A percentile compares a stretch with the other conserved stretches of the same genome.
phyloP scores from a whole-genome alignment of 345 rosid species.

The Brassica nigra region DNA sequence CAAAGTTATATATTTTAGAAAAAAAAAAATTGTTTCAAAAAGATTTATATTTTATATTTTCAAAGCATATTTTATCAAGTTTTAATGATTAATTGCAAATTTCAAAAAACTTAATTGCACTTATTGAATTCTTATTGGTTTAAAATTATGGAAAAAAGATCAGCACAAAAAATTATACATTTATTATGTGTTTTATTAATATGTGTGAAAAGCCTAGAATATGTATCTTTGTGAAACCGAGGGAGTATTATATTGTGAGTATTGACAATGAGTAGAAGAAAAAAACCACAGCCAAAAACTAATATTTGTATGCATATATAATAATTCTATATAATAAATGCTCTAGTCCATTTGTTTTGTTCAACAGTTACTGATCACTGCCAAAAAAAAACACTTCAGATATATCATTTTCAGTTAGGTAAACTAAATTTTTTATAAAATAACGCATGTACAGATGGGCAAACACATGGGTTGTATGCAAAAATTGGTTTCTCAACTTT shows the following conservation, averaged over 20 bases:
- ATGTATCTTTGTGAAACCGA: too few relatives aligned
- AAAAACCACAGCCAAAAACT: slow-evolving; percentile 46
- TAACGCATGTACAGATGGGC: slow-evolving; percentile 27
- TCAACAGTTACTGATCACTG: background rate
- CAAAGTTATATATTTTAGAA: too few relatives aligned
- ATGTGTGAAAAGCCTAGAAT: too few relatives aligned
- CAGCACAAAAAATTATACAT: too few relatives aligned
- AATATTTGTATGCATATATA: slow-evolving; percentile 7
- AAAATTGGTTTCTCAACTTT: slow-evolving; percentile 29
- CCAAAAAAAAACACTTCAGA: background rate
- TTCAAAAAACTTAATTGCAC: too few relatives aligned
- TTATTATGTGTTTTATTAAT: too few relatives aligned
- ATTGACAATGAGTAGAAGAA: slow-evolving; percentile 24
- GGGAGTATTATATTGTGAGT: slow-evolving; percentile 37
- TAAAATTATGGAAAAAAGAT: too few relatives aligned
- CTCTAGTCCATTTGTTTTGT: background rate
- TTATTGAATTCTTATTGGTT: too few relatives aligned
- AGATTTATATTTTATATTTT: too few relatives aligned
- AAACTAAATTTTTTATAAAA: background rate
- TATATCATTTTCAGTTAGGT: background rate
- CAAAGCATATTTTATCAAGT: too few relatives aligned
- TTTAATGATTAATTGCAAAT: too few relatives aligned
- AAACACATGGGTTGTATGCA: slow-evolving; percentile 29
- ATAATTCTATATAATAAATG: background rate
- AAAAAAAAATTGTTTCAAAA: too few relatives aligned